Percentiles rank a stretch among this genome's conserved stretches.
These are phyloP conservation scores for Fusarium kyushuense DNA, from an alignment of 2,329 filamentous ascomycete genomes.

Conservation along the genomic window DNA sequence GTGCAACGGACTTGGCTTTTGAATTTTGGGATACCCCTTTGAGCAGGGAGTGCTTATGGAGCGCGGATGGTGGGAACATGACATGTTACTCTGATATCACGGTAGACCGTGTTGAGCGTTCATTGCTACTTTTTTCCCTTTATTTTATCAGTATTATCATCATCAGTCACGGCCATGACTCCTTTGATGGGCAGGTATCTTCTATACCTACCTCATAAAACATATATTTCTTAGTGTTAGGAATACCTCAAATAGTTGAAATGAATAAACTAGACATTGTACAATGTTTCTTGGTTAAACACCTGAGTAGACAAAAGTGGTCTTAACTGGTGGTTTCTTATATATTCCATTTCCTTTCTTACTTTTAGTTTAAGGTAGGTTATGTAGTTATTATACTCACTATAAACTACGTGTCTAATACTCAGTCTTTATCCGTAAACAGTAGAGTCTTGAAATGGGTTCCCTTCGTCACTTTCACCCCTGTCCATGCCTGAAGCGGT, in stretches of 20 bases:
- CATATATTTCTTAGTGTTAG: constrained; percentile 21
- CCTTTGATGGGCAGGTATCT: background rate
- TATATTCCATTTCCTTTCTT: background rate
- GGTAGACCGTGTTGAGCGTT: constrained; percentile 35
- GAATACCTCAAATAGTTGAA: background rate
- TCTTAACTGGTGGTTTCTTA: background rate
- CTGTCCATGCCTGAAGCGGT: constrained; percentile 43
- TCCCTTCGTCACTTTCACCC: constrained; percentile 10
- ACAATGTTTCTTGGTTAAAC: background rate
- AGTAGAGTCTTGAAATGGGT: constrained; percentile 1
- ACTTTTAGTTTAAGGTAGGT: too few relatives aligned
- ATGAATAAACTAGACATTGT: constrained; percentile 2
- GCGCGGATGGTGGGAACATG: constrained; percentile 17
- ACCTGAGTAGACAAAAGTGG: background rate
- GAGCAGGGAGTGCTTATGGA: constrained; percentile 34
- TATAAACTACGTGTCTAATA: too few relatives aligned
- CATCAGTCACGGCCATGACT: background rate
- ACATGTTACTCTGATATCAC: constrained; percentile 21
- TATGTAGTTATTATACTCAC: too few relatives aligned
- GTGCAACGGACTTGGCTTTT: constrained; percentile 17
- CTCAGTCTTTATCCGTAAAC: background rate
- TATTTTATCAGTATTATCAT: constrained; percentile 4
- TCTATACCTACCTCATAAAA: background rate
- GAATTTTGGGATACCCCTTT: constrained; percentile 40
- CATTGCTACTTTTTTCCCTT: constrained; percentile 24